Percentiles rank a stretch among this genome's conserved stretches.
These are phyloP conservation scores for Fusarium tjaetaba DNA, from an alignment of 2,329 filamentous ascomycete species.

Conservation along the genomic window DNA sequence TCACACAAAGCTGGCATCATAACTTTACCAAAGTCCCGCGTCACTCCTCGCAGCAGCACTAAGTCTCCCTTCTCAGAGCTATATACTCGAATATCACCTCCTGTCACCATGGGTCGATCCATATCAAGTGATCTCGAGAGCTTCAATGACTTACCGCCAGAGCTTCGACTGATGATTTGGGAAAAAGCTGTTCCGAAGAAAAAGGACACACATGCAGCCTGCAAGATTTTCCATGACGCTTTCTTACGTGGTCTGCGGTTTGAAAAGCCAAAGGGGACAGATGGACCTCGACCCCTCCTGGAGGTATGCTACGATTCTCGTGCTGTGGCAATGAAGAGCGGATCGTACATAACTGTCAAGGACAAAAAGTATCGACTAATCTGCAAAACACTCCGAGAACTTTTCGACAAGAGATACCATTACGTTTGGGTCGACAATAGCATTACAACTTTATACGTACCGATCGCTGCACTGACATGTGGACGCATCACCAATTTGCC, in stretches of 20 bases:
- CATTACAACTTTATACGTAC: background rate
- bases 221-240: background rate
- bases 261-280: background rate
- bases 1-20: background rate
- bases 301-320: background rate
- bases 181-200: background rate
- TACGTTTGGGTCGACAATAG: background rate
- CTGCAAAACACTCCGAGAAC: too few relatives aligned
- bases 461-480: background rate
- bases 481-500: background rate
- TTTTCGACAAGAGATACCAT: background rate
- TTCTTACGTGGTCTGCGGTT: background rate
- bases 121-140: background rate
- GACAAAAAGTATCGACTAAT: background rate
- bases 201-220: background rate
- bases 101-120: background rate
- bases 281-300: background rate
- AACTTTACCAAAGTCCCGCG: background rate
- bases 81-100: background rate
- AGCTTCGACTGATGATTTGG: conserved; percentile 13
- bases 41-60: too few relatives aligned
- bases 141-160: background rate
- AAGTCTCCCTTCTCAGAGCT: too few relatives aligned
- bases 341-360: background rate
- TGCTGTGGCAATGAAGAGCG: background rate